These are phyloP conservation scores for Monilinia polystroma DNA, from an alignment of 2,329 filamentous ascomycete genomes.

Conservation along the genomic window DNA sequence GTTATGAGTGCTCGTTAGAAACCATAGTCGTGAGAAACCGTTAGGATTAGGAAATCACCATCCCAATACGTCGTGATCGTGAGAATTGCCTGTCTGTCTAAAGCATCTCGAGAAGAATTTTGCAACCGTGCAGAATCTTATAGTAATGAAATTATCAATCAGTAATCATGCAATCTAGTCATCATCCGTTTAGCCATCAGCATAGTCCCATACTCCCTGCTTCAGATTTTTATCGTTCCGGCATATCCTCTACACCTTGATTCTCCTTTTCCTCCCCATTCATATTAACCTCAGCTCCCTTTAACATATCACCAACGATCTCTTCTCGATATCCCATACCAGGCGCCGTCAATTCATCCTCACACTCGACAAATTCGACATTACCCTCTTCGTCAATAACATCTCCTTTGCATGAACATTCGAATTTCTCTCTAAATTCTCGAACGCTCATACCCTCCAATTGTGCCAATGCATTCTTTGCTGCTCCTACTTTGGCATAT, in stretches of 20 bases:
- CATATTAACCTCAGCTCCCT: not conserved
- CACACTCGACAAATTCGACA: constrained; percentile 17
- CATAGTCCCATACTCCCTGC: not conserved
- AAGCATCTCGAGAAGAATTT: not conserved
- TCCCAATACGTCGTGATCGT: not conserved
- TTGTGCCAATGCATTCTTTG: constrained; percentile 55
- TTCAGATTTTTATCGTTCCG: not conserved
- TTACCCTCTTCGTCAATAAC: constrained; percentile 13
- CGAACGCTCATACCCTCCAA: constrained; percentile 48
- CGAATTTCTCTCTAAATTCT: constrained; percentile 60
- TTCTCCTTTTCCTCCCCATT: not conserved
- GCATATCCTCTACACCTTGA: not conserved
- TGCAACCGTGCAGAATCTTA: not conserved
- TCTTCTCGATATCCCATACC: constrained; percentile 11
- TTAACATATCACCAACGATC: constrained; percentile 2
- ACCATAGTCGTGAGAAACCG: not conserved
- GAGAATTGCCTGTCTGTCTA: not conserved
- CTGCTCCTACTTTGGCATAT: constrained; percentile 70
- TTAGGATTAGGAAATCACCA: not conserved
- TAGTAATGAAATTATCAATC: not conserved
- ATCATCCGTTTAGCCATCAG: not conserved
- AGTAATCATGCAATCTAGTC: not conserved
- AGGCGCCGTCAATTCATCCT: not conserved
- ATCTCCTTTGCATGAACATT: constrained; percentile 58
- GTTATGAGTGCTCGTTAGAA: not conserved